These are phyloP conservation scores for Massarina eburnea DNA, from an alignment of 2,329 filamentous ascomycete species.

Conservation along the genomic window DNA sequence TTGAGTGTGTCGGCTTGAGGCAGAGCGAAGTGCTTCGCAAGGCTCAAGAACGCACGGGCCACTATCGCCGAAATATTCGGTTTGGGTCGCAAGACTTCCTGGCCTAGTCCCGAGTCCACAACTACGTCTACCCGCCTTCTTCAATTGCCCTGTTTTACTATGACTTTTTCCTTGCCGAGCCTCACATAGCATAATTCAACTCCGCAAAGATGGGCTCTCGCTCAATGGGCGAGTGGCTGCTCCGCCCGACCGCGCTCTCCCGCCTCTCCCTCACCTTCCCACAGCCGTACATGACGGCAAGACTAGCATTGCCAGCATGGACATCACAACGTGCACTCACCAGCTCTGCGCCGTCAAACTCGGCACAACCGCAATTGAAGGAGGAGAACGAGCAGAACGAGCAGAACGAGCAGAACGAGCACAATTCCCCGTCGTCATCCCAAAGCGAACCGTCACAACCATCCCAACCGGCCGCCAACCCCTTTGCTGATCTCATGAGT, in stretches of 20 bases:
- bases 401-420: slow-evolving; percentile 4
- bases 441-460: slow-evolving; percentile 2
- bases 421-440: slow-evolving; percentile 2
- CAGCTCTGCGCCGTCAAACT: slow-evolving; percentile 3
- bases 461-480: neutral
- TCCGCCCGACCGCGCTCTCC: slow-evolving; percentile 29
- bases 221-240: slow-evolving; percentile 34
- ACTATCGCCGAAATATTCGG: neutral
- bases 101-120: too few relatives aligned
- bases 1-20: neutral
- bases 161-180: neutral
- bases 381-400: slow-evolving; percentile 1
- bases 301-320: slow-evolving; percentile 17
- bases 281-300: slow-evolving; percentile 2
- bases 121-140: neutral
- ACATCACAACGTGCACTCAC: slow-evolving; percentile 14
- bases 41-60: neutral
- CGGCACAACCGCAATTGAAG: slow-evolving; percentile 15
- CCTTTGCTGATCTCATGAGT: neutral
- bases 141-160: neutral
- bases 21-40: neutral
- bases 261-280: slow-evolving; percentile 4
- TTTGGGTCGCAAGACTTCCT: neutral
- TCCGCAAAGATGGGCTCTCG: slow-evolving; percentile 29
- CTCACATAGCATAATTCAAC: neutral